phyloP scores from a whole-genome alignment of 331 rosid species.

The Malus hybrid region DNA sequence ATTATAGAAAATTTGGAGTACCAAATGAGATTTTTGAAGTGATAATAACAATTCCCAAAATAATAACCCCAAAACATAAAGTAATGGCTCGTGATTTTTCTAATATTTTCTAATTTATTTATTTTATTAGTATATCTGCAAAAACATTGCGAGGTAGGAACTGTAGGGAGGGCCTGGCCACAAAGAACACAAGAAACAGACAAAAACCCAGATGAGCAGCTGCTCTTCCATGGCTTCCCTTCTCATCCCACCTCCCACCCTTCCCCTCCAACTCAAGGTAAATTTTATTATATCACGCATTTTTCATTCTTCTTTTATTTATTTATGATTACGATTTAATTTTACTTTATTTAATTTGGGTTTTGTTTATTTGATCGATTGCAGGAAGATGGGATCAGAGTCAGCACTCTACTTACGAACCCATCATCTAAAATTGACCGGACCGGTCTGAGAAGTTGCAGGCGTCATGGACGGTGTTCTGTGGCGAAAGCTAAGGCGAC shows the following conservation, averaged over 20 bases:
- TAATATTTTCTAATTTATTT: too few species aligned
- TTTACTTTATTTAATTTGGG: background rate
- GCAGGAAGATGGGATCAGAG: conserved; percentile 42
- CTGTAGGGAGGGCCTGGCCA: background rate
- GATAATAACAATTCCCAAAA: too few species aligned
- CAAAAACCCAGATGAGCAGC: conserved; percentile 10
- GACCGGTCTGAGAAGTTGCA: conserved; percentile 25
- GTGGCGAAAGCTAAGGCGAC: conserved; percentile 45
- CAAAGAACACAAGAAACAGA: background rate
- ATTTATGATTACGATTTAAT: background rate
- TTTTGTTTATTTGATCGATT: background rate
- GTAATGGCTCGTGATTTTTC: too few species aligned
- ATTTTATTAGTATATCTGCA: too few species aligned
- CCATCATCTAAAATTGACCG: conserved; percentile 23
- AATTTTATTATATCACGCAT: background rate
- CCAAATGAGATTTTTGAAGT: too few species aligned
- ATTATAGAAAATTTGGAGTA: too few species aligned
- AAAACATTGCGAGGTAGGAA: conserved; percentile 23
- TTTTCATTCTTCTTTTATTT: background rate
- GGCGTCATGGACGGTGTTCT: conserved; percentile 24
- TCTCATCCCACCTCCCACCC: conserved; percentile 39
- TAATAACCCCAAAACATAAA: too few species aligned
- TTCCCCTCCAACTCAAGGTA: conserved; percentile 50
- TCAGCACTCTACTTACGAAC: conserved; percentile 10
- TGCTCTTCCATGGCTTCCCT: conserved; percentile 65